A percentile compares a stretch with the other conserved stretches of the same genome.
Conservation (phyloP, 2,329 filamentous ascomycete species). For the Xylariales sp. region DNA sequence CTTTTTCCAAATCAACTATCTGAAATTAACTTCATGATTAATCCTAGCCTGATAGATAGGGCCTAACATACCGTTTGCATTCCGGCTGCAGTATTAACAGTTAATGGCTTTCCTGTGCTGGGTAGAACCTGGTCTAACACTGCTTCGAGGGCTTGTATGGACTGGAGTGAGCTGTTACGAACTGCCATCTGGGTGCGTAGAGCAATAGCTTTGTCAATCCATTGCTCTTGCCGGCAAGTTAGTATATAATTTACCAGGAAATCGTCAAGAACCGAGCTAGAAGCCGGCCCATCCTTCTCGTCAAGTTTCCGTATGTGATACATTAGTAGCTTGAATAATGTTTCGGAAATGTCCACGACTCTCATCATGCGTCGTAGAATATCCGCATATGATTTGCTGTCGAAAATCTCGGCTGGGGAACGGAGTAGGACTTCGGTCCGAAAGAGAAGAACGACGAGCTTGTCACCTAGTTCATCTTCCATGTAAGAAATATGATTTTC, state of each 20-base stretch:
- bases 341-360: slow-evolving; percentile 68
- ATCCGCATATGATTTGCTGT: slow-evolving; percentile 60
- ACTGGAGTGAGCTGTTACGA: slow-evolving; percentile 53
- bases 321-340: slow-evolving; percentile 73
- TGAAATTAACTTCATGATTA: slow-evolving; percentile 19
- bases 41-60: neutral
- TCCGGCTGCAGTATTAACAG: slow-evolving; percentile 71
- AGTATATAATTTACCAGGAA: slow-evolving; percentile 71
- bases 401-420: slow-evolving; percentile 59
- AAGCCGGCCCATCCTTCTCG: slow-evolving; percentile 61
- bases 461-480: slow-evolving; percentile 71
- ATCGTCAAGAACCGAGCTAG: slow-evolving; percentile 67
- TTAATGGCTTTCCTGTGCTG: slow-evolving; percentile 60
- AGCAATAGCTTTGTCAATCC: slow-evolving; percentile 77
- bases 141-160: slow-evolving; percentile 45
- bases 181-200: slow-evolving; percentile 75
- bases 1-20: slow-evolving; percentile 83
- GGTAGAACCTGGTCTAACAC: slow-evolving; percentile 54
- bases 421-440: slow-evolving; percentile 73
- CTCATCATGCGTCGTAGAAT: slow-evolving; percentile 72
- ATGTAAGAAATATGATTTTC: slow-evolving; percentile 69
- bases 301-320: slow-evolving; percentile 75
- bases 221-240: slow-evolving; percentile 60
- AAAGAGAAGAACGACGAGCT: slow-evolving; percentile 73
- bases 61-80: slow-evolving; percentile 69